Percentiles rank a stretch among this genome's conserved stretches.
Conservation (phyloP, 805 yeast genomes). For the Wickerhamiella bombiphila region DNA sequence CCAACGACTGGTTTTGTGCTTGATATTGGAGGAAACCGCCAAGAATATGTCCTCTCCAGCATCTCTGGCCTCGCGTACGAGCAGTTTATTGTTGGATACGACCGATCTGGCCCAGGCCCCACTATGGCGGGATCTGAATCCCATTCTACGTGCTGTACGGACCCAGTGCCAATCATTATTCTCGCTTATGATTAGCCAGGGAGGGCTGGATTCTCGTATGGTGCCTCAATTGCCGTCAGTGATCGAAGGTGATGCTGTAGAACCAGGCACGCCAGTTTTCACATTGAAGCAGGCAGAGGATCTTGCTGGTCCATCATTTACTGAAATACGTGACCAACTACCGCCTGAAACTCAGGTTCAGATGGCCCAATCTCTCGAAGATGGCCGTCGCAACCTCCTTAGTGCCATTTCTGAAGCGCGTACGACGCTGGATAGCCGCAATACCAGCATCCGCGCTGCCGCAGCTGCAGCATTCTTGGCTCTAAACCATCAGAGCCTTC, state of each 20-base stretch:
- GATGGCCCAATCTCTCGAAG: slow-evolving; percentile 60
- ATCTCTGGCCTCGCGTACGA: background rate
- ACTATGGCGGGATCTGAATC: slow-evolving; percentile 64
- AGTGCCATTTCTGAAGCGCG: slow-evolving; percentile 58
- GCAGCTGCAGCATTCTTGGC: slow-evolving; percentile 62
- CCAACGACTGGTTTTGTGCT: slow-evolving; percentile 56
- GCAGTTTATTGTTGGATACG: slow-evolving; percentile 8
- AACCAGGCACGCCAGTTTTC: slow-evolving; percentile 80
- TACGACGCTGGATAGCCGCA: slow-evolving; percentile 29
- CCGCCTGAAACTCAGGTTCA: slow-evolving; percentile 57
- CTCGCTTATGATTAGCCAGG: slow-evolving; percentile 61
- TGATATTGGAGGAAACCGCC: slow-evolving; percentile 53
- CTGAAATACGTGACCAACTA: slow-evolving; percentile 46
- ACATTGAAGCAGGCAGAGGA: slow-evolving; percentile 62
- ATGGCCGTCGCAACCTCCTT: slow-evolving; percentile 53
- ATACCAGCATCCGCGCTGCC: slow-evolving; percentile 50
- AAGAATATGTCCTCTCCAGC: slow-evolving; percentile 3
- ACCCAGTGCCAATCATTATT: slow-evolving; percentile 76
- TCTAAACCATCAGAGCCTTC: slow-evolving; percentile 36
- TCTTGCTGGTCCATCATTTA: slow-evolving; percentile 47
- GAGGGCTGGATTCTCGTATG: slow-evolving; percentile 53
- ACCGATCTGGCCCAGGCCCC: slow-evolving; percentile 9
- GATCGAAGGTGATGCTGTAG: slow-evolving; percentile 87
- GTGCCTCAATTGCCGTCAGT: slow-evolving; percentile 75
- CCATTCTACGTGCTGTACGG: slow-evolving; percentile 69